Base-by-base conservation (phyloP, 192 early-diverging fungal species). In the Polychytrium aggregatum region DNA sequence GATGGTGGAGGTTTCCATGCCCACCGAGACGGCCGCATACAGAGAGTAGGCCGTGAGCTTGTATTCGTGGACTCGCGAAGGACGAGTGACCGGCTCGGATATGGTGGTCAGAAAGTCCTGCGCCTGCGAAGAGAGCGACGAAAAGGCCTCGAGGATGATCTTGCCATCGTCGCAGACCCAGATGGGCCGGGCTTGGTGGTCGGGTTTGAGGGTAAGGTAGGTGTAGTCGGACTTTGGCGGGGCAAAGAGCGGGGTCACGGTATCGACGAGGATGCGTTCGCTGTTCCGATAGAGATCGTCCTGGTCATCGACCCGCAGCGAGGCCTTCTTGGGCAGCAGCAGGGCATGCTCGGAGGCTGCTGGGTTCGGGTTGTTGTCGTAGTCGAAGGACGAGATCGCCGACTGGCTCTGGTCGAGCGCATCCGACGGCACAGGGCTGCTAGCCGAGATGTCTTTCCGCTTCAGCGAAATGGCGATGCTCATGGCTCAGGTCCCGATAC, bases 21-120 rank as follows among this genome's bases (percentile, higher is more conserved):
- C 95, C 0, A 98, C 93, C 21, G 92, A 92, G 4, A 98, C 95
- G 16, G 95, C 93, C 16, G 95, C 95, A 59, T 98, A 96, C 6
- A 98, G 68, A 28, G 91, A 94, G 55, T 92, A 94, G 4, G 90
- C 74, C 1, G 93, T 98, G 31, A 98, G 67, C 60, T 90, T 90
- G 72, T 92, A 98, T 62, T 98, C 95, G 37, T 91, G 87, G 29
- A 91, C 82, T 41, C 82, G 72, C 13, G 62, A 26, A 2, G 65
- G 65, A 39, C 65, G 37, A 18, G 62, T 59, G 14, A 94, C 79
- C 29, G 92, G 92, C 60, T 98, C 95, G 44, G 87, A 84, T 44
- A 98, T 97, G 20, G 95, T 88, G 38, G 92, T 88, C 14, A 98
- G 63, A 60, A 98, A 98, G 67, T 98, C 95, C 47, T 90, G 86